Evolutionary conservation across 2,329 filamentous ascomycete genomes (phyloP).

Genomic region (Ascochyta pisi): DNA sequence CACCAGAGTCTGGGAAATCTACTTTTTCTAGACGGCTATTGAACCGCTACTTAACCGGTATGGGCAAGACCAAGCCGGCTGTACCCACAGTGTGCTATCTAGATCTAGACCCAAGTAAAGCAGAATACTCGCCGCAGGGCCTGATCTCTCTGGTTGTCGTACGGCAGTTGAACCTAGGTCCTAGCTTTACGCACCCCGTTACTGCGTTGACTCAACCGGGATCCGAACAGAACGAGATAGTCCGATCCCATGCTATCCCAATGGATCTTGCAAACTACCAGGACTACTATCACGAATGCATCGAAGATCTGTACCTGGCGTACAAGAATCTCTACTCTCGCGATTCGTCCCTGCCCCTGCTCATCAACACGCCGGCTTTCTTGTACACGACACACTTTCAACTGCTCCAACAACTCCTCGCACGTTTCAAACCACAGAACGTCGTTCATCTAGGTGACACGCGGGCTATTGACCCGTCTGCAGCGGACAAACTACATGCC

Average conservation of each 20-base stretch:
- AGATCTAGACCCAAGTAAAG: slow-evolving; percentile 79
- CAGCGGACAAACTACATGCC: slow-evolving; percentile 62
- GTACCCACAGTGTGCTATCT: slow-evolving; percentile 63
- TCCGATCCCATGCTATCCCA: slow-evolving; percentile 72
- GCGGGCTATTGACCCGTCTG: slow-evolving; percentile 59
- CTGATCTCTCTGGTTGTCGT: slow-evolving; percentile 72
- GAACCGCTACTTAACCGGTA: slow-evolving; percentile 69
- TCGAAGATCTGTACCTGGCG: slow-evolving; percentile 66
- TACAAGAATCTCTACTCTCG: slow-evolving; percentile 59
- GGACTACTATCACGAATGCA: slow-evolving; percentile 70
- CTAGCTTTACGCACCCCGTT: slow-evolving; percentile 69
- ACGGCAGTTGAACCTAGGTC: slow-evolving; percentile 66
- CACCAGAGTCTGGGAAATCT: slow-evolving; percentile 77
- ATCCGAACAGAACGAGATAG: slow-evolving; percentile 46
- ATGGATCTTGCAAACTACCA: slow-evolving; percentile 71
- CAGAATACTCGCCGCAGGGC: slow-evolving; percentile 74
- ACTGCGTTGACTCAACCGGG: slow-evolving; percentile 25
- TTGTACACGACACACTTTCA: slow-evolving; percentile 73
- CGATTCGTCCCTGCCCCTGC: slow-evolving; percentile 59
- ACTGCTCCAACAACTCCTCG: slow-evolving; percentile 65
- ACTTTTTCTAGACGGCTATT: slow-evolving; percentile 72
- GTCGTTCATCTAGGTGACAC: slow-evolving; percentile 68
- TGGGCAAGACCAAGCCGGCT: slow-evolving; percentile 36
- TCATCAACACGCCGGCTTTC: slow-evolving; percentile 80
- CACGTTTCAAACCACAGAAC: slow-evolving; percentile 62